Evolutionary conservation across 768 basidiomycete species (phyloP), one percentile per base, ranked within the genome.

Genomic region (Kwoniella botswanensis): DNA sequence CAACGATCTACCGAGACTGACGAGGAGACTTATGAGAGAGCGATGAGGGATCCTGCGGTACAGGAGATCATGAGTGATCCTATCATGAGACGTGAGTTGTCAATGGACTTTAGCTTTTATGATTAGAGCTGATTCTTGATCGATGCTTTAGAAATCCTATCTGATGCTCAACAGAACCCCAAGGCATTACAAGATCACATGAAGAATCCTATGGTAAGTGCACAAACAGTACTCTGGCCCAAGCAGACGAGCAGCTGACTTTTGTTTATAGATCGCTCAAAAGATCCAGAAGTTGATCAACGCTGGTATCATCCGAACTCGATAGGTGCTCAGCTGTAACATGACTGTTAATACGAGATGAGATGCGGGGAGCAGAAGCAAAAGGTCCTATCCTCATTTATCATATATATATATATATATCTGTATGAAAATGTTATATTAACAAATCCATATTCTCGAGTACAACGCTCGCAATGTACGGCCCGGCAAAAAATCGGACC

Each of bases 11-110:
- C 87, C 54, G 96, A 99, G 85, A 89, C 89, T 9, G 94, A 98
- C 80, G 94, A 98, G 82, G 88, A 99, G 86, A 93, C 94, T 21
- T 86, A 97, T 73, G 88, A 91, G 77, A 88, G 96, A 62, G 97
- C 96, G 9, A 97, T 98, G 95, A 88, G 93, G 65, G 97, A 99
- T 86, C 97, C 97, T 13, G 97, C 97, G 85, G 88, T 98, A 64
- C 92, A 78, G 57, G 68, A 76, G 65, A 82, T 83, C 64, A 82
- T 83, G 82, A 74, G 67, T 59, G 71, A 74, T 43, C 68, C 72
- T 11, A 53, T 70, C 50, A 66, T 58, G 63, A 59, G 55, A 43
- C 65, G 61, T 63, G 63, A 67, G 41, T 56, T n/a, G 43, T n/a
- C 50, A 7, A 29, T 1, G n/a, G 22, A 5, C 50, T 15, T 15